Percentiles rank a stretch among this genome's conserved stretches.
These are phyloP conservation scores for Prunus yedoensis DNA, from an alignment of 331 rosid genomes.

Conservation along the genomic window DNA sequence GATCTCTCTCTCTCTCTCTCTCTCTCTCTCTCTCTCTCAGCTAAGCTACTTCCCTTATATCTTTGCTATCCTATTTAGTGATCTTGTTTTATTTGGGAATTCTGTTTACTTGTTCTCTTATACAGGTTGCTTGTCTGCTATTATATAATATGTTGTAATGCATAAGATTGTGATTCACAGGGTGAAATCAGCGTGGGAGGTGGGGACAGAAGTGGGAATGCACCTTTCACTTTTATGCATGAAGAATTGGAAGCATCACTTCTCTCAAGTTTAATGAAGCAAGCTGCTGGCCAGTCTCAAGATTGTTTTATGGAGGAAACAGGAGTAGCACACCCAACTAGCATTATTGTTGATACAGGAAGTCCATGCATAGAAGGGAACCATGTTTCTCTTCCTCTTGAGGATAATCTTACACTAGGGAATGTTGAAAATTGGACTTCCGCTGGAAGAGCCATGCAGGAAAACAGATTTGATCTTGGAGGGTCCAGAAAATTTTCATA, in stretches of 20 bases:
- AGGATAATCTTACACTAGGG: slow-evolving; percentile 26
- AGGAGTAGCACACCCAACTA: slow-evolving; percentile 25
- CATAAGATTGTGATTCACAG: slow-evolving; percentile 33
- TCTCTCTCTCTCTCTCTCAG: background rate
- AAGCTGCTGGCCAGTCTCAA: slow-evolving; percentile 21
- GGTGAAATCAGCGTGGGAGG: slow-evolving; percentile 41
- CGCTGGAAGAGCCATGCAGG: slow-evolving; percentile 39
- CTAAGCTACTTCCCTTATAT: no score
- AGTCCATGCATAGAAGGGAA: slow-evolving; percentile 32
- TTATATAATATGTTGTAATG: slow-evolving; percentile 9
- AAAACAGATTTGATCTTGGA: slow-evolving; percentile 29
- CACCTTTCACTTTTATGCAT: slow-evolving; percentile 21
- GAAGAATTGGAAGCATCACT: slow-evolving; percentile 26
- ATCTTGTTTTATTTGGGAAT: background rate
- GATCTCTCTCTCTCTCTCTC: background rate
- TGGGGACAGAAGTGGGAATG: slow-evolving; percentile 22
- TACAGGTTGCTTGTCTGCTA: background rate
- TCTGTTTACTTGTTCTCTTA: background rate
- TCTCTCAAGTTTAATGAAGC: slow-evolving; percentile 27
- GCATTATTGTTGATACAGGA: slow-evolving; percentile 24
- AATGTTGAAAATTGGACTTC: slow-evolving; percentile 26
- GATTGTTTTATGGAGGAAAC: slow-evolving; percentile 24
- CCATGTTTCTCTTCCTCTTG: slow-evolving; percentile 20
- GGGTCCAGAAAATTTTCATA: slow-evolving; percentile 33
- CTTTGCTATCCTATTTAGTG: background rate